Conservation (phyloP, 495 filamentous ascomycete genomes). For the Penicillium robsamsonii region DNA sequence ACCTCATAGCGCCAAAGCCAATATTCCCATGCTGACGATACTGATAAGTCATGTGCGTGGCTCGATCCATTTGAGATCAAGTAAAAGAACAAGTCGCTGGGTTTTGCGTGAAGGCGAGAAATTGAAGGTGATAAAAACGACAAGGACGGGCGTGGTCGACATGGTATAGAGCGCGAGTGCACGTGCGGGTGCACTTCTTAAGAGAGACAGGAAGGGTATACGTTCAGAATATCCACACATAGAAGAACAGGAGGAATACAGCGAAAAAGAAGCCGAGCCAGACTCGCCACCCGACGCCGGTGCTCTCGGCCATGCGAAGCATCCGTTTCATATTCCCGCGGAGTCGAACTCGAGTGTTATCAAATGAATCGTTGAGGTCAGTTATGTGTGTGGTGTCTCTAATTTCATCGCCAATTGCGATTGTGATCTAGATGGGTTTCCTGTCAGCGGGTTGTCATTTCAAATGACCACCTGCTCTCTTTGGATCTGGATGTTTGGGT, state of each 20-base stretch:
- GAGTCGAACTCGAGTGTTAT: constrained; percentile 73
- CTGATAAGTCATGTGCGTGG: not conserved
- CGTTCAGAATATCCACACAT: constrained; percentile 74
- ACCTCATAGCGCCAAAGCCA: constrained; percentile 5
- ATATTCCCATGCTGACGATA: constrained; percentile 1
- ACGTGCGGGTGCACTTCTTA: not conserved
- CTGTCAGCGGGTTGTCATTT: constrained; percentile 8
- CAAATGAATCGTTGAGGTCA: constrained; percentile 82
- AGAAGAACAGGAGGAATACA: constrained; percentile 78
- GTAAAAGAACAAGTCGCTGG: not conserved
- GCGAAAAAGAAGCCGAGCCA: constrained; percentile 85
- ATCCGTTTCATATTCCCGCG: constrained; percentile 95
- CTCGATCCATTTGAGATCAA: not conserved
- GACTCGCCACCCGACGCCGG: constrained; percentile 89
- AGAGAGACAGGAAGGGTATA: not conserved
- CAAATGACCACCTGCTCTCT: not conserved
- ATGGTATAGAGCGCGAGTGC: not conserved
- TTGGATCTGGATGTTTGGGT: not conserved
- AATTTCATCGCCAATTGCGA: constrained; percentile 93
- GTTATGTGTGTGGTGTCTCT: constrained; percentile 78
- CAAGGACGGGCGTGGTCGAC: not conserved
- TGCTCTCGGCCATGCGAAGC: constrained; percentile 90
- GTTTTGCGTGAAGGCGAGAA: not conserved
- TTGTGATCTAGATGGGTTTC: constrained; percentile 62
- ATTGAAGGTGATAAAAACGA: constrained; percentile 6